phyloP scores from a whole-genome alignment of 805 yeast genomes.

The Wickerhamiella occidentalis region DNA sequence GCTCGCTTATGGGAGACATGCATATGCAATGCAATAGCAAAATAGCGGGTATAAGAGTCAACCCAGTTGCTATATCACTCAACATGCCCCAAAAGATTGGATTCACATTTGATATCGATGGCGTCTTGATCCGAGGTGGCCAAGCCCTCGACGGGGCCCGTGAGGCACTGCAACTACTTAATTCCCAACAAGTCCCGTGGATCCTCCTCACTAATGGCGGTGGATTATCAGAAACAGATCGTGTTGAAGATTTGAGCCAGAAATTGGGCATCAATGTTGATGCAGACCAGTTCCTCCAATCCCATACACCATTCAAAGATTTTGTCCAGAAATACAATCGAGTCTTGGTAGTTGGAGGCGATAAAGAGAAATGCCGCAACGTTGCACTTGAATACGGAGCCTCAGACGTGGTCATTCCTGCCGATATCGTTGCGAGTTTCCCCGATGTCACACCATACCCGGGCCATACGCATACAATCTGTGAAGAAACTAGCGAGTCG shows the following conservation, averaged over 20 bases:
- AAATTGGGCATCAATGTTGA: slow-evolving; percentile 50
- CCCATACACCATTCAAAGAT: slow-evolving; percentile 89
- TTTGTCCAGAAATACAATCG: slow-evolving; percentile 54
- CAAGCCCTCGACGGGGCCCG: slow-evolving; percentile 71
- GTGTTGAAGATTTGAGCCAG: slow-evolving; percentile 59
- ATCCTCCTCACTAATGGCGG: slow-evolving; percentile 88
- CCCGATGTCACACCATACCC: slow-evolving; percentile 82
- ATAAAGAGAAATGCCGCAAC: slow-evolving; percentile 69
- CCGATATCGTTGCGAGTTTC: slow-evolving; percentile 74
- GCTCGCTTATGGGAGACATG: slow-evolving; percentile 2
- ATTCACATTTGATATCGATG: slow-evolving; percentile 88
- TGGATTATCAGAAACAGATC: slow-evolving; percentile 64
- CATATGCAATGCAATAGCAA: slow-evolving; percentile 10
- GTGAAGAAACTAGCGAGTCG: slow-evolving; percentile 32
- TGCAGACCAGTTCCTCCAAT: slow-evolving; percentile 76
- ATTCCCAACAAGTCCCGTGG: slow-evolving; percentile 69
- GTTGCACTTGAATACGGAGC: slow-evolving; percentile 81
- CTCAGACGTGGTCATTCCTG: slow-evolving; percentile 66
- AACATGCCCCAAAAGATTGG: slow-evolving; percentile 31
- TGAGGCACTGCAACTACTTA: slow-evolving; percentile 58
- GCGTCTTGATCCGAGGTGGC: slow-evolving; percentile 78
- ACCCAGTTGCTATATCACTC: background rate
- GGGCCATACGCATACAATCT: slow-evolving; percentile 60
- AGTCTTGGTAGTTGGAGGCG: slow-evolving; percentile 81
- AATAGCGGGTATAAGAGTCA: background rate